Base-by-base conservation (phyloP, 106 monocot genomes). In the Triglochin maritima region DNA sequence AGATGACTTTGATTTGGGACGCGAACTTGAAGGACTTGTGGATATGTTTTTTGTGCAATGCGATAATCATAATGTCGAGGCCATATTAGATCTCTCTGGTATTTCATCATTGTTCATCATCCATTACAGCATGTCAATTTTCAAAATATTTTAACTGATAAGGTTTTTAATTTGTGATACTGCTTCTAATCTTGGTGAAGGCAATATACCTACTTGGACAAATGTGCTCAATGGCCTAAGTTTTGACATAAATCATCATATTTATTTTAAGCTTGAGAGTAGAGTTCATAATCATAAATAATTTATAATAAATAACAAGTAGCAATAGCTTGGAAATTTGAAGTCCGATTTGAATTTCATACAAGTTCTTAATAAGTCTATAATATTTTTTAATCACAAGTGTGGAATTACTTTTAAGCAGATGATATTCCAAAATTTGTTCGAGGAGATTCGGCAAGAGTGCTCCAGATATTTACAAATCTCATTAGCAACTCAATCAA, bases 401-500 rank as follows among this genome's bases (percentile, higher is more conserved):
- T 29, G 29, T 29, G 29, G 29, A 29, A 2, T 0, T 62, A 13
- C 42, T 13, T 53, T 76, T 47, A 45, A 77, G 70, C 51, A 84
- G 84, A 84, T 73, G 66, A 77, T 67, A 76, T 84, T 57, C 84
- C 84, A 59, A 73, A 67, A 65, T 59, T 67, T n/a, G 84, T 84
- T 67, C 76, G 61, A 66, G 84, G 84, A 71, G 84, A 84, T 65
- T 84, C 84, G 60, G 84, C 84, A 17, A 79, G 77, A 71, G 67
- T 84, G 58, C 57, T 84, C 57, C 80, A 84, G 46, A 84, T 84
- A 80, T 84, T 84, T 63, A 80, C 80, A 57, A 84, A 84, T 67
- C 84, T 84, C 64, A 80, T 84, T 46, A 84, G 77, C 69, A 84
- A 84, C 60, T 84, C 84, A 44, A 84, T 77, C 9, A 84, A 84